Evolutionary conservation across 1,284 basidiomycete genomes (phyloP), one percentile per base, ranked within the genome.

Genomic region (Irpex sp.): DNA sequence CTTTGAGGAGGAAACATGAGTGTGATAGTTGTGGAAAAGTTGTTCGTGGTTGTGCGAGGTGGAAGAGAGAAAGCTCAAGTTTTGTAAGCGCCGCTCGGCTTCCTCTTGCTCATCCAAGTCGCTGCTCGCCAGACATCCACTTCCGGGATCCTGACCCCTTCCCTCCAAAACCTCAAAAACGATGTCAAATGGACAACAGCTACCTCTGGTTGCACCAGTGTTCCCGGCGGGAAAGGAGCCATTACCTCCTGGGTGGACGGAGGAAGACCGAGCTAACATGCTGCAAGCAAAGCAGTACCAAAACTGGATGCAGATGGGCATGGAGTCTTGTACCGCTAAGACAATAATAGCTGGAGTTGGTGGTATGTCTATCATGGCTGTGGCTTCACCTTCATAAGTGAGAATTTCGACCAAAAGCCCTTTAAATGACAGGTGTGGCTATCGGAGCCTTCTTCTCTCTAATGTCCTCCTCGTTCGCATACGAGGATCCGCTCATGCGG

Each of bases 401-500:
- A 60, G 63, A 59, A 69, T 64, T 63, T 65, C 63, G 64, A 61
- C 67, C 67, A 56, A 68, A 65, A 70, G 68, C 61, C 58, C 39
- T 55, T 23, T 52, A n/a, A 42, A 57, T 61, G 60, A 56, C 74
- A 92, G 96, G 94, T 62, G 88, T 98, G 70, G 95, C 83, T 10
- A 82, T 98, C 56, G 97, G 96, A 65, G 96, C 90, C 35, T 96
- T 98, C 80, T 94, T 99, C 78, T 93, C 94, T 1, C 82, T 99
- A 64, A 96, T 99, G 94, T 94, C 92, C 51, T 82, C 94, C 12
- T 94, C 93, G 36, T 96, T 99, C 72, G 90, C 91, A 28, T 95
- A 97, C 70, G 96, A 98, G 74, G 96, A 98, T 73, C 96, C 96
- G 5, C 77, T 94, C 56, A 81, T 93, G 45, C 85, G 92, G 56